Conservation (phyloP, 441 rosid genomes). For the Erysimum cheiri region DNA sequence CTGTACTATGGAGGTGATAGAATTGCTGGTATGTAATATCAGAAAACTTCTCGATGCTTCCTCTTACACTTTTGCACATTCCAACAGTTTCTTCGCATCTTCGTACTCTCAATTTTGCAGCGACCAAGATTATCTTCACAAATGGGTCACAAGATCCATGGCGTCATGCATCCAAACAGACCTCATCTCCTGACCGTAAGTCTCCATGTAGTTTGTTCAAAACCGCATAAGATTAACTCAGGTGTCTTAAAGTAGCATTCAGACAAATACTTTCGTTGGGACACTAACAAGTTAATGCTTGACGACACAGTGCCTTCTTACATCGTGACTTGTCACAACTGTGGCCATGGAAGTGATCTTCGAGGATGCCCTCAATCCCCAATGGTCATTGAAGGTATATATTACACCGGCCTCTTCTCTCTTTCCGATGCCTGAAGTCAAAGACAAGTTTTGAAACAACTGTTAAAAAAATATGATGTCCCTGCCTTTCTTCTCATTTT, state of each 20-base stretch:
- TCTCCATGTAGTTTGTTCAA: constrained; percentile 6
- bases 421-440: constrained; percentile 5
- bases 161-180: constrained; percentile 95
- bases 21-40: constrained; percentile 63
- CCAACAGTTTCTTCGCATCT: constrained; percentile 1
- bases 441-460: not conserved
- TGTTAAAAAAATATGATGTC: not conserved
- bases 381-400: constrained; percentile 67
- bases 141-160: constrained; percentile 99
- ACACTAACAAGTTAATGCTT: constrained; percentile 14
- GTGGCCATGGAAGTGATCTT: constrained; percentile 95
- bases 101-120: constrained; percentile 52
- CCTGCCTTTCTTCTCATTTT: not conserved
- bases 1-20: constrained; percentile 85
- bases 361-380: constrained; percentile 97
- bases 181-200: constrained; percentile 86
- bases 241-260: not conserved
- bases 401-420: constrained; percentile 1
- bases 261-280: not conserved
- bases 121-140: constrained; percentile 81
- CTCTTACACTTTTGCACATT: constrained; percentile 3
- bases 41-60: not conserved
- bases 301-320: constrained; percentile 78
- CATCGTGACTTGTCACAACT: constrained; percentile 75
- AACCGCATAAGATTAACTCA: not conserved